Evolutionary conservation across 2,329 filamentous ascomycete genomes (phyloP), one percentile per base, ranked within the genome.

Genomic region (Albifimbria verrucaria): DNA sequence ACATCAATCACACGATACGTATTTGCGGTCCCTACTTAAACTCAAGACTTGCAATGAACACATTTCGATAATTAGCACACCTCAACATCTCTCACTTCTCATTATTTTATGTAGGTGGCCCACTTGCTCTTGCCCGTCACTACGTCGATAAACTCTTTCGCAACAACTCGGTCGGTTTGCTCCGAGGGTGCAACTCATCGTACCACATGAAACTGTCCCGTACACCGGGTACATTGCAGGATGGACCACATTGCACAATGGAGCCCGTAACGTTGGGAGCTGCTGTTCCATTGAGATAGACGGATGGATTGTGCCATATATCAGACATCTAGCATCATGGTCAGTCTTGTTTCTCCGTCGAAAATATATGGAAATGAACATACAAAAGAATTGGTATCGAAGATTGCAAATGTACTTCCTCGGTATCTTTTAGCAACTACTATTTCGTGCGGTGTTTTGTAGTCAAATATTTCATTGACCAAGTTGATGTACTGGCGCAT

Each of bases 151-250:
- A 48, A 48, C 20, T 48, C 46, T 26, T 26, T 32, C 7, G 46
- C 46, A 48, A 48, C 46, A 20, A 48, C 46, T 17, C 46, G 24
- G 25, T 48, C 46, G 12, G 46, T 48, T 15, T 48, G 46, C 21
- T 48, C 46, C n/a, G 46, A 48, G 46, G 46, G 17, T 48, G 46
- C 25, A 48, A 22, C 46, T 48, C 46, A 20, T 48, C 46, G n/a
- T 48, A 48, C 46, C 46, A 48, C 46, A 48, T 48, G 46, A 48
- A 48, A n/a, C 46, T 48, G 21, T 48, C 46, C 9, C 46, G 46
- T 7, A 48, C 20, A 32, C 10, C n/a, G 15, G 26, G 25, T 3
- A 20, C 23, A 21, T 48, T 22, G 25, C 46, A 48, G 2, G 46
- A 11, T 2, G 46, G 24, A 18, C 46, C 46, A 18, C 46, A 48